phyloP scores from a whole-genome alignment of 2,329 filamentous ascomycete genomes.

The Sclerotinia spermophila region DNA sequence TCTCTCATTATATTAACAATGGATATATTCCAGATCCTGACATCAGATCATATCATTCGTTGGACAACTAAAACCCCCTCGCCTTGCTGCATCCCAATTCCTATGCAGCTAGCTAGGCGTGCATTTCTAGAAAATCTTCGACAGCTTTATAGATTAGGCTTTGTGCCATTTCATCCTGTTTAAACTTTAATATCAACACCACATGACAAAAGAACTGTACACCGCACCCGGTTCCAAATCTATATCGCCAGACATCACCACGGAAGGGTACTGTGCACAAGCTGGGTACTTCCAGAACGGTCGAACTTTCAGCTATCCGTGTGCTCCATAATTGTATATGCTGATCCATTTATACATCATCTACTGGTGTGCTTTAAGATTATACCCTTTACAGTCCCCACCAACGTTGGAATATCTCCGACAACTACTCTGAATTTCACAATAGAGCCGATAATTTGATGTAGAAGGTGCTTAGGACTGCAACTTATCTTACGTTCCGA shows the following conservation, averaged over 20 bases:
- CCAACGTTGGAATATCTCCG: neutral
- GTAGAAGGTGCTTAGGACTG: slow-evolving; percentile 3
- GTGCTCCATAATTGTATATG: slow-evolving; percentile 3
- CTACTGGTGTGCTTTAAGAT: slow-evolving; percentile 4
- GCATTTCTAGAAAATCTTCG: slow-evolving; percentile 4
- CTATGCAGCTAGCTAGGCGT: slow-evolving; percentile 1
- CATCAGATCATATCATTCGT: slow-evolving; percentile 21
- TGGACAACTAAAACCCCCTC: slow-evolving; percentile 10
- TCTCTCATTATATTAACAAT: slow-evolving; percentile 9
- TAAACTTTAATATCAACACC: neutral
- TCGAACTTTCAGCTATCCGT: neutral
- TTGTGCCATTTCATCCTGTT: neutral
- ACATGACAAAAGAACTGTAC: slow-evolving; percentile 12
- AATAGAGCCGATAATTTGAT: neutral
- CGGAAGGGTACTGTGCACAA: neutral
- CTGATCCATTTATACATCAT: neutral
- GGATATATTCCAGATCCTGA: slow-evolving; percentile 13
- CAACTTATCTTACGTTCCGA: neutral
- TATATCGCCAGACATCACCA: neutral
- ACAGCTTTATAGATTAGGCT: slow-evolving; percentile 13
- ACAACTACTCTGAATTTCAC: neutral
- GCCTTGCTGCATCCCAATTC: neutral
- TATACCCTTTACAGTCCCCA: neutral
- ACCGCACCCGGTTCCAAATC: slow-evolving; percentile 7
- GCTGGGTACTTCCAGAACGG: slow-evolving; percentile 5